Percentiles rank a stretch among this genome's conserved stretches.
phyloP scores from a whole-genome alignment of 2,329 filamentous ascomycete species.

The Penicillium expansum region DNA sequence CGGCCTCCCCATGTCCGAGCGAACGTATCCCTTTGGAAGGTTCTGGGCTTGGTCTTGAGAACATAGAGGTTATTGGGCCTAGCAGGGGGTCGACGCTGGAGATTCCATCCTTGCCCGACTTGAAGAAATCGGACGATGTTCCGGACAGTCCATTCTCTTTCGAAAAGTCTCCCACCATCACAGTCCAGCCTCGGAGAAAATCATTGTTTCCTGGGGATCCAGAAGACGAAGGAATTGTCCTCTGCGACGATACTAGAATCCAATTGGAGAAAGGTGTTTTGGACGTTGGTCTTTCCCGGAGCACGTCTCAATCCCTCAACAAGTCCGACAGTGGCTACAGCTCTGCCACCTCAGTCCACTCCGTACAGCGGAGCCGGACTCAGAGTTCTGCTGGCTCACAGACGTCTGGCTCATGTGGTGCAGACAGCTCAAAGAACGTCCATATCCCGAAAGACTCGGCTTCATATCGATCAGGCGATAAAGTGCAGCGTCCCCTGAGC shows the following conservation, averaged over 20 bases:
- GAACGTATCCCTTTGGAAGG: constrained; percentile 28
- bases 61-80: constrained; percentile 8
- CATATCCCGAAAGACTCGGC: constrained; percentile 2
- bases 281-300: constrained; percentile 15
- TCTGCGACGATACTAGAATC: constrained; percentile 15
- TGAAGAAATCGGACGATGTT: constrained; percentile 23
- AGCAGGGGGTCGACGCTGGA: constrained; percentile 14
- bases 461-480: constrained; percentile 1
- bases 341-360: constrained; percentile 35
- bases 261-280: constrained; percentile 15
- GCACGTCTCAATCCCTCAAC: constrained; percentile 24
- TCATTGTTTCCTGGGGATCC: constrained; percentile 16
- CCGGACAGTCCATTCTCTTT: constrained; percentile 37
- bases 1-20: constrained; percentile 39
- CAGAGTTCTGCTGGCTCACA: constrained; percentile 30
- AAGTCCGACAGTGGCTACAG: constrained; percentile 43
- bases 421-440: constrained; percentile 11
- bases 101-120: constrained; percentile 18
- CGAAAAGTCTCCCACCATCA: constrained; percentile 30
- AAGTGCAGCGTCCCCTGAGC: constrained; percentile 20
- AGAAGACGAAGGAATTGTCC: constrained; percentile 25
- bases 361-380: constrained; percentile 25
- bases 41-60: constrained; percentile 17
- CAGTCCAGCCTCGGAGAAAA: constrained; percentile 7
- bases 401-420: constrained; percentile 21